These are phyloP conservation scores for Torulaspora globosa DNA, from an alignment of 1,139 yeast species.

Conservation along the genomic window DNA sequence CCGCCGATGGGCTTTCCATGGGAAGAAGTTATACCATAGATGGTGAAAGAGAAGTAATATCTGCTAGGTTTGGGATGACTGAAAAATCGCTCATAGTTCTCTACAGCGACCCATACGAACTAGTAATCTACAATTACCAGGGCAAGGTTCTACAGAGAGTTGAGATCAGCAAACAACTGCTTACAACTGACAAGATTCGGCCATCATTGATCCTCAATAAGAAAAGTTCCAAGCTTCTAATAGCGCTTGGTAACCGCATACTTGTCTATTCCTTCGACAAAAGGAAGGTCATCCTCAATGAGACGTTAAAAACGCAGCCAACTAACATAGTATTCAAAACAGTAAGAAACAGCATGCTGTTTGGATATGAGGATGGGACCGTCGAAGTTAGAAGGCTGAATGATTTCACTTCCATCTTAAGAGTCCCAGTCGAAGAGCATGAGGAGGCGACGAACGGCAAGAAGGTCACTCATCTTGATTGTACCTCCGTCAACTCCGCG, in stretches of 20 bases:
- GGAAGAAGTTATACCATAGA: constrained; percentile 11
- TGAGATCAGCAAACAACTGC: constrained; percentile 19
- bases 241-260: constrained; percentile 25
- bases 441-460: constrained; percentile 3
- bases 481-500: constrained; percentile 9
- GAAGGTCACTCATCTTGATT: constrained; percentile 8
- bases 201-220: constrained; percentile 27
- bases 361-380: constrained; percentile 26
- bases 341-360: constrained; percentile 22
- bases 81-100: constrained; percentile 34
- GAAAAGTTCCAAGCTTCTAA: constrained; percentile 31
- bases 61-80: constrained; percentile 33
- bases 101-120: constrained; percentile 22
- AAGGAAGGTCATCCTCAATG: constrained; percentile 25
- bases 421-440: constrained; percentile 19
- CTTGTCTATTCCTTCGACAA: constrained; percentile 35
- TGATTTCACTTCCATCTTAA: constrained; percentile 20
- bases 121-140: constrained; percentile 31
- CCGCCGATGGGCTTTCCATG: constrained; percentile 9
- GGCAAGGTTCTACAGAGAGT: constrained; percentile 30
- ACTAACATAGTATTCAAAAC: constrained; percentile 24
- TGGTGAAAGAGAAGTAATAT: constrained; percentile 13
- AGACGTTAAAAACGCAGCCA: constrained; percentile 21
- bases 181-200: constrained; percentile 11
- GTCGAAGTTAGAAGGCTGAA: constrained; percentile 27